phyloP scores from a whole-genome alignment of 257 asterid genomes.

The Solanum pennellii region DNA sequence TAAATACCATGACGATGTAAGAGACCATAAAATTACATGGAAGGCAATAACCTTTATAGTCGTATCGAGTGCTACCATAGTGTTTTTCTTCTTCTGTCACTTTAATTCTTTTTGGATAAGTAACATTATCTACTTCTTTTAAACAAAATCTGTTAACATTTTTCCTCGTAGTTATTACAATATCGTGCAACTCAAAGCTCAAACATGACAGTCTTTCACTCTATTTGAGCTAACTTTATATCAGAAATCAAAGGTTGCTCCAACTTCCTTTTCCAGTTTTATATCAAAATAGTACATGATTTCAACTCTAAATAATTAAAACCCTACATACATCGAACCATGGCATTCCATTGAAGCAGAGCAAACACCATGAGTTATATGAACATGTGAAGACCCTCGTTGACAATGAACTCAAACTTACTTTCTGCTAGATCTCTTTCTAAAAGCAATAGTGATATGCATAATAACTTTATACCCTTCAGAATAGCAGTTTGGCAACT shows the following conservation, averaged over 20 bases:
- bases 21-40: not conserved
- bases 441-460: not conserved
- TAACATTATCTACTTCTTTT: not conserved
- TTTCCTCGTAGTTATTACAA: not conserved
- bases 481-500: not conserved
- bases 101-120: not conserved
- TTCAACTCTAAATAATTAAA: not conserved
- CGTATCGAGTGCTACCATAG: not conserved
- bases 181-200: not conserved
- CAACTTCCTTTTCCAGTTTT: not conserved
- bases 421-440: not conserved
- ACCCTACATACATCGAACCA: not conserved
- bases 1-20: not conserved
- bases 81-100: not conserved
- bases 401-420: not conserved
- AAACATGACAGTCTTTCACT: not conserved
- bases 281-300: not conserved
- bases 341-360: not conserved
- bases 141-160: not conserved
- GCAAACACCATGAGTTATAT: not conserved
- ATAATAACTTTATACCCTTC: not conserved
- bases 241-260: not conserved
- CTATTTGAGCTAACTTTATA: not conserved
- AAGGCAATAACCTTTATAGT: not conserved
- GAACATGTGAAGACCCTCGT: not conserved